phyloP scores from a whole-genome alignment of 1,284 basidiomycete species.

The Leccinum huronense region DNA sequence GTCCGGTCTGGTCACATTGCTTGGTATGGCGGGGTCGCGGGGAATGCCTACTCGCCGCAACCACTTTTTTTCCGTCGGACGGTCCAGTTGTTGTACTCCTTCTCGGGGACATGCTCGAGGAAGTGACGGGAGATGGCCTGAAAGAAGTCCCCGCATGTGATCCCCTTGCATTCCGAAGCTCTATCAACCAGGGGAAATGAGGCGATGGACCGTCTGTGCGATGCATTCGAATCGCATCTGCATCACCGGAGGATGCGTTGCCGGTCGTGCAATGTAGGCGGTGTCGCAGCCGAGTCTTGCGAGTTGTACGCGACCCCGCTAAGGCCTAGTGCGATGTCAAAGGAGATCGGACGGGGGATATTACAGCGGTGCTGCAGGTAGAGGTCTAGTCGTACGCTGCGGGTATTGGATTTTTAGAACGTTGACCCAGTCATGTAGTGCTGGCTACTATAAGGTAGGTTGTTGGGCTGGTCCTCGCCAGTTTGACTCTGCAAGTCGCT shows the following conservation, averaged over 20 bases:
- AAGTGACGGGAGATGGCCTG: conserved; percentile 47
- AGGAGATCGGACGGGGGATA: conserved; percentile 46
- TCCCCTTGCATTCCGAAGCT: conserved; percentile 44
- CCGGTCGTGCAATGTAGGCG: conserved; percentile 49
- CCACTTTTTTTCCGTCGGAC: conserved; percentile 33
- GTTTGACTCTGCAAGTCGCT: background rate
- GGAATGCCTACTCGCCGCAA: conserved; percentile 32
- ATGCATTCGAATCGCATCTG: conserved; percentile 52
- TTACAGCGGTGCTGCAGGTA: conserved; percentile 46
- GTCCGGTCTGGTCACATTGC: conserved; percentile 15
- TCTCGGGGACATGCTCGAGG: conserved; percentile 38
- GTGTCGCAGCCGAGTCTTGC: conserved; percentile 13
- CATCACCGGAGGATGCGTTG: conserved; percentile 55
- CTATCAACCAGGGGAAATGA: conserved; percentile 53
- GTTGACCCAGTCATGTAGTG: background rate
- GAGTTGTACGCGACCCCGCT: conserved; percentile 1
- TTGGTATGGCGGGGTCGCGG: conserved; percentile 6
- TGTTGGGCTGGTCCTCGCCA: background rate
- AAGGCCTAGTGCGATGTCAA: conserved; percentile 43
- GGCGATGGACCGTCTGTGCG: conserved; percentile 45
- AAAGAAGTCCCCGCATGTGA: conserved; percentile 54
- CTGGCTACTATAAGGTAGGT: background rate
- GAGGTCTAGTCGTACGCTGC: conserved; percentile 52
- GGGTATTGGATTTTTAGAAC: background rate
- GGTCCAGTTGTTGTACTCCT: conserved; percentile 46